Evolutionary conservation across 1,284 basidiomycete genomes (phyloP), one percentile per base, ranked within the genome.

Genomic region (Rhodotorula sp.): DNA sequence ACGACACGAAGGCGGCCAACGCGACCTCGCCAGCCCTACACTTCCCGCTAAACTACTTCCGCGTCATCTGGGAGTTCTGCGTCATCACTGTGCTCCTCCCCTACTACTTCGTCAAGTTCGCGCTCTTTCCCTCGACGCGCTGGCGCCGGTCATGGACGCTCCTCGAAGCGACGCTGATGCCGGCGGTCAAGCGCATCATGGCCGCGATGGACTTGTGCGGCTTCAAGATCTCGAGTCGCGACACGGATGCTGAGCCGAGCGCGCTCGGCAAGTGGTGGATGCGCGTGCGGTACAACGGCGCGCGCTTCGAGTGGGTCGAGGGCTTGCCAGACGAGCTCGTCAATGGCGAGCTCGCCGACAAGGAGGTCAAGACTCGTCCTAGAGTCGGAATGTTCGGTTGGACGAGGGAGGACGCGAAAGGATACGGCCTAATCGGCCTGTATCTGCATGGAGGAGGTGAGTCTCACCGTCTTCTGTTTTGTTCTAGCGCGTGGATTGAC

Each of bases 401-500:
- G 74, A 48, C 60, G 58, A 49, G 61, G 25, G 23, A 27, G 46
- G 49, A 42, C 17, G 50, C 23, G 21, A 3, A 61, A 7, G 54
- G 21, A 4, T 27, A 27, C 16, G 58, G 21, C 1, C 56, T 66
- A 2, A 64, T 73, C n/a, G 74, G 74, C 12, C 19, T 75, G 14
- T 73, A 57, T 45, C 59, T 75, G 16, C 74, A 75, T 25, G 74
- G 74, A 0, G 74, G 74, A 7, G 74, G 74, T 70, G 49, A 14
- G 52, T 27, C 13, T 0, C 7, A 13, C 9, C 7, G 3, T 44
- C 50, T 7, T 9, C 55, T 45, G 1, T 16, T 44, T 13, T 27
- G 3, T n/a, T 27, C 7, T 1, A 1, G 13, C 2, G 19, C 1
- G 10, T 4, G 12, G 3, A 13, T 21, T 44, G 55, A 57, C 21